Evolutionary conservation across 139 green algal species (phyloP), one percentile per base, ranked within the genome.

Genomic region (Astrephomene gubernaculifera): DNA sequence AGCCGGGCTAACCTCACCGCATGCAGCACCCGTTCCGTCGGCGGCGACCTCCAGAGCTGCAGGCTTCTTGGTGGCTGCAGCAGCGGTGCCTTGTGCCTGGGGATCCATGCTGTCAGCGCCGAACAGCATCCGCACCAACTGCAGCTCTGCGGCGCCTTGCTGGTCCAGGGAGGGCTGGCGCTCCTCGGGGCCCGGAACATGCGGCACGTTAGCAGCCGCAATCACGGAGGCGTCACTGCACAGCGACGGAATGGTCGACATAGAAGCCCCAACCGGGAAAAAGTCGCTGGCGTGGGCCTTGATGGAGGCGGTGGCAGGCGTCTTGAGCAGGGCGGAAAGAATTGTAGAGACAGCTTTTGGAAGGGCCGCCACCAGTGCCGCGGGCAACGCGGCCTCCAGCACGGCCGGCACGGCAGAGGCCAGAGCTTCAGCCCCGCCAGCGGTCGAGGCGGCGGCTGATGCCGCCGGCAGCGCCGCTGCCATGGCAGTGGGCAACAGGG

Each of bases 91-190:
- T 0, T 14, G 27, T 3, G 44, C 31, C 14, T 53, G 35, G 33
- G 27, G 70, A 25, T 79, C 71, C 44, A 14, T 7, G 44, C 45
- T 54, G 43, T 84, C 78, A 8, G 24, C 63, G 21, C 43, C 78
- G 31, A 84, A 84, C 31, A 84, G 43, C 78, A 84, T 65, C 24
- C 78, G 78, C 2, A 84, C 60, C 22, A 84, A 31, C 78, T 84
- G 78, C 41, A 41, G 57, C 60, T 84, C 78, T 5, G 78, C 78
- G 7, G 78, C 78, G 64, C 61, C 33, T 63, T 84, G 78, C 78
- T 74, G 78, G 38, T 84, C 78, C 38, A 84, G 63, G 35, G 73
- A 80, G 29, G 45, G 41, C 78, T 74, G 78, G 43, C 60, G 54
- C 17, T 72, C 76, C 22, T 36, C 45, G 0, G 29, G 2, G 9